Evolutionary conservation across 208 protist species (phyloP), one percentile per base, ranked within the genome.

Genomic region (Novymonas esmeraldas): DNA sequence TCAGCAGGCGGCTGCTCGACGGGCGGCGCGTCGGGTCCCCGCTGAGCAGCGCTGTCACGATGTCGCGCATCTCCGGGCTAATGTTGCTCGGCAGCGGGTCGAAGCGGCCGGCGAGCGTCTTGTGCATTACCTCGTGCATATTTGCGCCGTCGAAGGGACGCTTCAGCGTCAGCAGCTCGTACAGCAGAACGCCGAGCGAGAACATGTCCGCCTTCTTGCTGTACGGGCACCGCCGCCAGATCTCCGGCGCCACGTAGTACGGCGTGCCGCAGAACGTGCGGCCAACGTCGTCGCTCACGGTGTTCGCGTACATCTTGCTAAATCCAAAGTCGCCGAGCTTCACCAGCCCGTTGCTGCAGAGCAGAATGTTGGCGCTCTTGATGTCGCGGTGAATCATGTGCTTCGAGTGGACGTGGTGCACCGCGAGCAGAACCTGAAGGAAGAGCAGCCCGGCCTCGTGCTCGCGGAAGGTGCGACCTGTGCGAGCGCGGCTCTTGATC

Each of bases 151-250:
- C 76, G 62, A 94, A 94, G 7, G 92, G 88, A 22, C 82, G 85
- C 74, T 89, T 90, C 50, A 94, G 68, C 36, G 90, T 90, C 33
- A 95, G 73, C 66, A 97, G 57, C 68, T 97, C 92, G 77, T 95
- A 95, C 50, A 97, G 75, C 1, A 95, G 64, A 10, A 91, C 86
- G 44, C 92, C 92, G 20, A 98, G 74, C 5, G 91, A 87, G 82
- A 97, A 98, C 72, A 98, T 84, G 70, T 98, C 96, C 13, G 79
- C 77, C 81, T 98, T 98, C 67, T 91, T 89, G 75, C 94, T 90
- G 74, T 98, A 98, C n/a, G 89, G 87, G 54, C 90, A 84, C 56
- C 92, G 75, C 34, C 87, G 81, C 82, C 89, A 98, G 41, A 98
- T 87, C 78, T 98, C 94, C 16, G 96, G 96, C 11, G 90, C 81